Conservation (phyloP, 2,329 filamentous ascomycete genomes). For the Cercospora zeae-maydis region DNA sequence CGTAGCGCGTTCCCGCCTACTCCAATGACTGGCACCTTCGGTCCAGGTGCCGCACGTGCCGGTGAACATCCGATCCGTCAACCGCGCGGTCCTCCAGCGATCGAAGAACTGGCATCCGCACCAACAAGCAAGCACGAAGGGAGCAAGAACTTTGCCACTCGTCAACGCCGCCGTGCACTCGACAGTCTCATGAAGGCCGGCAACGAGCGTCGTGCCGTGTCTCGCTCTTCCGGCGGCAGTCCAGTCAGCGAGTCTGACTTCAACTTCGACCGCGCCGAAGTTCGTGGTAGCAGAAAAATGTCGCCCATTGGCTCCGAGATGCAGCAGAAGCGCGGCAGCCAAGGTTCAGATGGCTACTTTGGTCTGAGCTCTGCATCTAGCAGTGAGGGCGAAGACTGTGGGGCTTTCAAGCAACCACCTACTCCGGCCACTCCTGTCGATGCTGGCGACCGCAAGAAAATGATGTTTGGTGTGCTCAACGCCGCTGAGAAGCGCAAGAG, state of each 20-base stretch:
- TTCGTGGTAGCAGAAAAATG: slow-evolving; percentile 43
- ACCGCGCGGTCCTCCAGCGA: slow-evolving; percentile 82
- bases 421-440: slow-evolving; percentile 67
- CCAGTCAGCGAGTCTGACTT: slow-evolving; percentile 79
- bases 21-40: slow-evolving; percentile 79
- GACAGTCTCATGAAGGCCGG: slow-evolving; percentile 89
- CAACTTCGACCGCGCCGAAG: slow-evolving; percentile 63
- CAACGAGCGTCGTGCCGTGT: slow-evolving; percentile 70
- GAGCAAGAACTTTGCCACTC: slow-evolving; percentile 93
- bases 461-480: slow-evolving; percentile 80
- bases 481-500: slow-evolving; percentile 87
- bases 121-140: slow-evolving; percentile 92
- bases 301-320: slow-evolving; percentile 40
- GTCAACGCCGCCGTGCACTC: slow-evolving; percentile 86
- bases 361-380: slow-evolving; percentile 66
- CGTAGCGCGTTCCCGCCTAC: slow-evolving; percentile 64
- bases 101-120: slow-evolving; percentile 86
- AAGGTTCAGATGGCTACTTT: slow-evolving; percentile 37
- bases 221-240: slow-evolving; percentile 61
- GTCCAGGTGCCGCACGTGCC: slow-evolving; percentile 85
- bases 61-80: slow-evolving; percentile 93
- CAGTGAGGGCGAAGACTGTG: slow-evolving; percentile 53
- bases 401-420: slow-evolving; percentile 36
- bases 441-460: slow-evolving; percentile 68
- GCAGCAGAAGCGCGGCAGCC: slow-evolving; percentile 38